Conservation (phyloP, 2,329 filamentous ascomycete genomes). For the Dothistroma pini region DNA sequence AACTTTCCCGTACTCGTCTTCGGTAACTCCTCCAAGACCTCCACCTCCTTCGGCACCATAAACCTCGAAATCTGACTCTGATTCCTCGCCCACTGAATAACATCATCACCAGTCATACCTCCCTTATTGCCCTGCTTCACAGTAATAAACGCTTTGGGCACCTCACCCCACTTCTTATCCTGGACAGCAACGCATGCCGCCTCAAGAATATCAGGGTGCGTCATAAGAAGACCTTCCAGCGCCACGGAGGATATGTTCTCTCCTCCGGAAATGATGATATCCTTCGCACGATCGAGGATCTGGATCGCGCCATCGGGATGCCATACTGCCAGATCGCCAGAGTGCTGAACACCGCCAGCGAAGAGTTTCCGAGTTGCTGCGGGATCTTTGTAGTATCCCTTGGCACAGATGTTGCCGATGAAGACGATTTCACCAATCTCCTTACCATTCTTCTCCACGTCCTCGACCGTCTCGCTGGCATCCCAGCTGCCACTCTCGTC, state of each 20-base stretch:
- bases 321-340: conserved; percentile 89
- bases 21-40: conserved; percentile 80
- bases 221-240: conserved; percentile 81
- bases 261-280: conserved; percentile 96
- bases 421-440: conserved; percentile 86
- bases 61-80: conserved; percentile 81
- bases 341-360: conserved; percentile 79
- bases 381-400: conserved; percentile 86
- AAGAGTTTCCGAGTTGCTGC: conserved; percentile 85
- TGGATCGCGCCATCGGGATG: conserved; percentile 86
- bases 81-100: conserved; percentile 83
- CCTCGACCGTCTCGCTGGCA: conserved; percentile 55
- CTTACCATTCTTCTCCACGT: conserved; percentile 66
- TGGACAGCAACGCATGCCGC: conserved; percentile 84
- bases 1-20: conserved; percentile 98
- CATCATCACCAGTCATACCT: conserved; percentile 57
- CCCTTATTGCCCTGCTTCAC: conserved; percentile 59
- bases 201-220: conserved; percentile 86
- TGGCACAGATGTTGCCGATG: conserved; percentile 83
- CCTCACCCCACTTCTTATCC: conserved; percentile 90
- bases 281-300: conserved; percentile 90
- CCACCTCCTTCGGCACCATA: conserved; percentile 73
- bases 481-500: conserved; percentile 39
- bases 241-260: conserved; percentile 97
- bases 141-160: conserved; percentile 92